These are phyloP conservation scores for Gossypium australe DNA, from an alignment of 345 rosid genomes.

Conservation along the genomic window DNA sequence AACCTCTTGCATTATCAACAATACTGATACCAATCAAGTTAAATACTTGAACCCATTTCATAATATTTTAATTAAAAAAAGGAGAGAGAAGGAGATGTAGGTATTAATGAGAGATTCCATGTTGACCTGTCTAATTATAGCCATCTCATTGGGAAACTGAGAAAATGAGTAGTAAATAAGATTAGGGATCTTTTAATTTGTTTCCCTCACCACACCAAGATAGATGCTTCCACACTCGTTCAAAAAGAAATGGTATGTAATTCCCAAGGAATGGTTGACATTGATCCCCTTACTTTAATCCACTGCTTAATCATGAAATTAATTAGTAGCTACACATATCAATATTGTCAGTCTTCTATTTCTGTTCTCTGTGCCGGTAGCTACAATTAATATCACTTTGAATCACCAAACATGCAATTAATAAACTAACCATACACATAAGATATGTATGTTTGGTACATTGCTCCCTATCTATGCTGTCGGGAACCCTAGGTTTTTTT, in stretches of 20 bases:
- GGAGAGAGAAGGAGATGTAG: background rate
- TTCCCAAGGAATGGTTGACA: conserved; percentile 37
- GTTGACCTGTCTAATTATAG: conserved; percentile 17
- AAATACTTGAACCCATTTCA: background rate
- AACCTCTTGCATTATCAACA: too few species aligned
- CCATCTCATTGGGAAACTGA: conserved; percentile 18
- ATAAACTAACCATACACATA: background rate
- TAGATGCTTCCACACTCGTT: conserved; percentile 21
- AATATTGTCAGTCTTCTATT: conserved; percentile 25
- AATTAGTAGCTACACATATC: conserved; percentile 14
- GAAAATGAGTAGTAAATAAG: background rate
- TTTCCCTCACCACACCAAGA: conserved; percentile 8
- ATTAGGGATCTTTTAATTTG: background rate
- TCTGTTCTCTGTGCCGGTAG: conserved; percentile 18
- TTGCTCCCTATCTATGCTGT: conserved; percentile 40
- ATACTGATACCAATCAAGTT: too few species aligned
- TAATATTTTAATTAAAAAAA: background rate
- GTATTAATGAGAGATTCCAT: conserved; percentile 31
- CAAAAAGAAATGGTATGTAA: conserved; percentile 8
- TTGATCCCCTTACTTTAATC: conserved; percentile 24
- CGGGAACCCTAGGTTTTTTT: conserved; percentile 25
- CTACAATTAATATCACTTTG: background rate
- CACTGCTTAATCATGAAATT: conserved; percentile 14
- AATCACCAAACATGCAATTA: conserved; percentile 4
- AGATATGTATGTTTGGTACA: conserved; percentile 10